phyloP scores from a whole-genome alignment of 768 basidiomycete species.

The Leccinum barrowsii region DNA sequence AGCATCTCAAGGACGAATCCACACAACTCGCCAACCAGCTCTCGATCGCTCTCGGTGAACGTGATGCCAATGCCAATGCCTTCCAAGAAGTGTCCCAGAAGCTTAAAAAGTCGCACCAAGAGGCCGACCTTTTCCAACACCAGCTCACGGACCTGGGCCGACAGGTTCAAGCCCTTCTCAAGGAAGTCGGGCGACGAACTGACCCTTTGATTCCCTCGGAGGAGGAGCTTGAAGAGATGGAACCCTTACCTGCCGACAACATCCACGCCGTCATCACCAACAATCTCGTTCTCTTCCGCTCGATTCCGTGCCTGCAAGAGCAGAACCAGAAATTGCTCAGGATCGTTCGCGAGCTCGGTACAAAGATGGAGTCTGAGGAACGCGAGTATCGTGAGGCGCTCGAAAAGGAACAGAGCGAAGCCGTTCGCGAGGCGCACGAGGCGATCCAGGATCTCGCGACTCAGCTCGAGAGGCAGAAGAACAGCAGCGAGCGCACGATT shows the following conservation, averaged over 20 bases:
- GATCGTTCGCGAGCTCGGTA: slow-evolving; percentile 78
- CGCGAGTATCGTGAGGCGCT: slow-evolving; percentile 66
- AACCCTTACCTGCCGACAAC: slow-evolving; percentile 45
- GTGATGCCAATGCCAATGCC: slow-evolving; percentile 57
- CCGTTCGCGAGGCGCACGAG: slow-evolving; percentile 84
- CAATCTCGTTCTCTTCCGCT: slow-evolving; percentile 83
- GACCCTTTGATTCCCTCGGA: slow-evolving; percentile 80
- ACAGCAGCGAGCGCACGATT: slow-evolving; percentile 62
- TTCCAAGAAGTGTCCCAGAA: slow-evolving; percentile 65
- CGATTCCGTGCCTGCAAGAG: slow-evolving; percentile 74
- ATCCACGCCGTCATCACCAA: slow-evolving; percentile 84
- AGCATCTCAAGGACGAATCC: slow-evolving; percentile 76
- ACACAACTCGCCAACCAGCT: slow-evolving; percentile 79
- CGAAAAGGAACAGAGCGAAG: slow-evolving; percentile 73
- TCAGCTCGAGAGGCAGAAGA: slow-evolving; percentile 77
- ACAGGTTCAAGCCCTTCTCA: slow-evolving; percentile 77
- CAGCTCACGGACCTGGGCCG: slow-evolving; percentile 81
- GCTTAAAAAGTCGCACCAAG: slow-evolving; percentile 50
- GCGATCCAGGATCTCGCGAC: slow-evolving; percentile 76
- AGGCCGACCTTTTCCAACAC: slow-evolving; percentile 65
- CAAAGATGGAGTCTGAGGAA: slow-evolving; percentile 84
- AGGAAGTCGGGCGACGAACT: slow-evolving; percentile 76
- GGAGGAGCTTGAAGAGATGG: slow-evolving; percentile 50
- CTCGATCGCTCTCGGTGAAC: slow-evolving; percentile 66
- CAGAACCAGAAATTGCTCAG: slow-evolving; percentile 89